Conservation (phyloP, 2,329 filamentous ascomycete genomes). For the Aureobasidium lini region DNA sequence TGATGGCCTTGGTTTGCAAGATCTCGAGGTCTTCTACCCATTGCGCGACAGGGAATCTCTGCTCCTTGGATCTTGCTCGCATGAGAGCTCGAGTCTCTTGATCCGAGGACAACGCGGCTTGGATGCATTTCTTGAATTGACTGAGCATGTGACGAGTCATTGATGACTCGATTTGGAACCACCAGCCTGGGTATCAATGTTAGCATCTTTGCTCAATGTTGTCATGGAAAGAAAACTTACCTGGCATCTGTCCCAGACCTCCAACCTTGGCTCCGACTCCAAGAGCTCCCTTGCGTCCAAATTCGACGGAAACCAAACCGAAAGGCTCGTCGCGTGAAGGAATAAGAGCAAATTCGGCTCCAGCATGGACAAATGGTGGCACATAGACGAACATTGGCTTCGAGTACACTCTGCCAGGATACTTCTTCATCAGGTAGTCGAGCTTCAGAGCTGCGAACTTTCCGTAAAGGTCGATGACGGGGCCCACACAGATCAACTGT, state of each 20-base stretch:
- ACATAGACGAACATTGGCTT: constrained; percentile 60
- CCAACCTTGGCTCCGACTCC: constrained; percentile 60
- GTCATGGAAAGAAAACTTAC: not conserved
- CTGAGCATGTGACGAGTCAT: constrained; percentile 54
- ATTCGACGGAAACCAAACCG: constrained; percentile 61
- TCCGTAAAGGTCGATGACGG: constrained; percentile 62
- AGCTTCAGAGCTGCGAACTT: constrained; percentile 61
- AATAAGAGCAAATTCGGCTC: constrained; percentile 61
- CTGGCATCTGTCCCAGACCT: constrained; percentile 22
- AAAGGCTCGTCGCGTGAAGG: constrained; percentile 63
- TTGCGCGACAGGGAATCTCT: constrained; percentile 59
- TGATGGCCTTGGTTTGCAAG: constrained; percentile 53
- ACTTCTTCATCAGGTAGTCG: constrained; percentile 55
- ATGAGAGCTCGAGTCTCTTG: constrained; percentile 50
- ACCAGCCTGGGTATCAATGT: not conserved
- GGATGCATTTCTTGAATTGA: constrained; percentile 58
- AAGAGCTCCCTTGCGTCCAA: constrained; percentile 61
- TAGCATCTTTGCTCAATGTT: not conserved
- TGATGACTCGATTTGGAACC: constrained; percentile 28
- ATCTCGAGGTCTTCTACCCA: constrained; percentile 60
- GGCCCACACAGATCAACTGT: constrained; percentile 57
- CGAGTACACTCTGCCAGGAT: constrained; percentile 57
- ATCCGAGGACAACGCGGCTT: constrained; percentile 51
- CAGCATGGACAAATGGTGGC: constrained; percentile 58
- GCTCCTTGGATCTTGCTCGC: constrained; percentile 57